A percentile compares a stretch with the other conserved stretches of the same genome.
Evolutionary conservation across 768 basidiomycete genomes (phyloP).

Genomic region (Hebeloma cylindrosporum): DNA sequence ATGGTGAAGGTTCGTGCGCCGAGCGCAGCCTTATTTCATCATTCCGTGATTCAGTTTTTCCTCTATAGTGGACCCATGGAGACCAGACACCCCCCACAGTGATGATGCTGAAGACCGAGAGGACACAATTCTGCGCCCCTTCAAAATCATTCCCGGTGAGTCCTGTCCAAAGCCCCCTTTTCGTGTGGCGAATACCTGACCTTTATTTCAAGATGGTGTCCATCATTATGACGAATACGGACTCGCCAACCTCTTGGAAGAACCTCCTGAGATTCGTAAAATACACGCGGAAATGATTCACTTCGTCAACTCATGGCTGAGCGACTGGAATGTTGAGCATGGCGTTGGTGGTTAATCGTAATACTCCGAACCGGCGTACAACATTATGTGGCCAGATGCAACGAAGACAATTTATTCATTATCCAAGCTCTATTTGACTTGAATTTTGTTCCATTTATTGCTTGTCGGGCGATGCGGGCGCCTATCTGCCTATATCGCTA

Average conservation of each 20-base stretch:
- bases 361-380: neutral
- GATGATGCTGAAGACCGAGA: slow-evolving; percentile 63
- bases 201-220: slow-evolving; percentile 50
- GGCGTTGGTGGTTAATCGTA: slow-evolving; percentile 12
- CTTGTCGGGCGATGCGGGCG: too few species aligned
- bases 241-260: slow-evolving; percentile 52
- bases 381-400: too few species aligned
- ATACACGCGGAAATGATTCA: slow-evolving; percentile 80
- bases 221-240: slow-evolving; percentile 84
- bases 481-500: too few species aligned
- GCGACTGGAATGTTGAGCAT: slow-evolving; percentile 39
- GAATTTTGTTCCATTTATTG: too few species aligned
- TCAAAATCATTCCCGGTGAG: slow-evolving; percentile 84
- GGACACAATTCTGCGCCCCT: slow-evolving; percentile 75
- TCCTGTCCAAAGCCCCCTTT: slow-evolving; percentile 12
- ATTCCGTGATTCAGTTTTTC: neutral
- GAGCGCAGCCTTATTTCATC: neutral
- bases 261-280: slow-evolving; percentile 75
- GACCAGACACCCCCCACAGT: slow-evolving; percentile 82
- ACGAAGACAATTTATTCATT: too few species aligned
- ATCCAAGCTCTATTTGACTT: too few species aligned
- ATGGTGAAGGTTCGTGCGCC: slow-evolving; percentile 64
- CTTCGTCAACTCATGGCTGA: slow-evolving; percentile 78
- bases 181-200: neutral
- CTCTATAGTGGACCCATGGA: slow-evolving; percentile 81